Conservation (phyloP, 1,284 basidiomycete genomes). For the Cryptococcus sp. region DNA sequence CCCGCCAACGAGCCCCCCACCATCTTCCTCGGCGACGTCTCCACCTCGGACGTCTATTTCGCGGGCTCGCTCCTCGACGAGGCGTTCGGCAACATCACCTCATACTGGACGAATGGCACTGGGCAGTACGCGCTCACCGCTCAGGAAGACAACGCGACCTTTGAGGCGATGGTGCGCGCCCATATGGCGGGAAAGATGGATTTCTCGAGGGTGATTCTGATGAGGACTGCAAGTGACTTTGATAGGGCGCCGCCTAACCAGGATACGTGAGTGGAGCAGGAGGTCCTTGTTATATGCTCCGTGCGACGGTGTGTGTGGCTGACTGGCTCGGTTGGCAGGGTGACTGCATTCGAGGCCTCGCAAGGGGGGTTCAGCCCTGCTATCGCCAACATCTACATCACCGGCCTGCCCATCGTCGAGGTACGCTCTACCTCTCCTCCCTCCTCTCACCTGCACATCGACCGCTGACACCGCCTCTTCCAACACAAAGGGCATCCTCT, state of each 20-base stretch:
- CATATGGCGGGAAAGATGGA: slow-evolving; percentile 51
- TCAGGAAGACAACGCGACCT: slow-evolving; percentile 56
- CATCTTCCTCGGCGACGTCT: slow-evolving; percentile 49
- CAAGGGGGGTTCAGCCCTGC: slow-evolving; percentile 42
- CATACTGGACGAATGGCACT: slow-evolving; percentile 45
- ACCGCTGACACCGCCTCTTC: not conserved
- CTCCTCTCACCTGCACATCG: no score
- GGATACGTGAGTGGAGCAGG: slow-evolving; percentile 18
- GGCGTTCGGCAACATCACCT: slow-evolving; percentile 53
- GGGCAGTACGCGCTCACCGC: slow-evolving; percentile 52
- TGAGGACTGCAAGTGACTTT: slow-evolving; percentile 55
- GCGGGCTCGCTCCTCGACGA: slow-evolving; percentile 50
- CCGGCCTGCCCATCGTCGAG: slow-evolving; percentile 38
- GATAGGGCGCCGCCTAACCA: slow-evolving; percentile 49
- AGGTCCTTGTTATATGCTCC: not conserved
- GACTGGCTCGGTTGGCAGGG: slow-evolving; percentile 5
- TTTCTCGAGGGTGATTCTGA: slow-evolving; percentile 53
- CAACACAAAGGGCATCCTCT: slow-evolving; percentile 28
- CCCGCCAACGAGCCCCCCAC: slow-evolving; percentile 48
- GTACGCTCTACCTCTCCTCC: slow-evolving; percentile 3
- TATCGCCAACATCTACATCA: slow-evolving; percentile 40
- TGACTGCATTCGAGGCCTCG: slow-evolving; percentile 32
- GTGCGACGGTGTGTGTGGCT: not conserved
- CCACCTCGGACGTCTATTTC: slow-evolving; percentile 54
- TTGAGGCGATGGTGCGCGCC: slow-evolving; percentile 53